Evolutionary conservation across 495 filamentous ascomycete species (phyloP).

Genomic region (Talaromyces nanjingensis): DNA sequence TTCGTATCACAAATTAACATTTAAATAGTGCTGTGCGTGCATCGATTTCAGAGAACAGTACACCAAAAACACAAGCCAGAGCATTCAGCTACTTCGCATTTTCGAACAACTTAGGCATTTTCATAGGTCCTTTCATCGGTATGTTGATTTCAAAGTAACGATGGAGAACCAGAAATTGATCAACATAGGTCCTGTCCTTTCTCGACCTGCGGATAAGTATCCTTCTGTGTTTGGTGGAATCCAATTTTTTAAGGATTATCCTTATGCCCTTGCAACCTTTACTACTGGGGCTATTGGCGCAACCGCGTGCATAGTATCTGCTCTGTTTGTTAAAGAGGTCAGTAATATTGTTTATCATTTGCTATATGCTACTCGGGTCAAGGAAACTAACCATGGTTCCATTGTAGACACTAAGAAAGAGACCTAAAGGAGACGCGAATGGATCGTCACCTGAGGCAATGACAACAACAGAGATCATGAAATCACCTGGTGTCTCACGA

Average conservation of each 20-base stretch:
- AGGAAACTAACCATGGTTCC: background rate
- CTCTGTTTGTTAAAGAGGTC: slow-evolving; percentile 52
- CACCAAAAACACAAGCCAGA: slow-evolving; percentile 54
- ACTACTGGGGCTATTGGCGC: slow-evolving; percentile 42
- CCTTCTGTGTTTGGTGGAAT: slow-evolving; percentile 45
- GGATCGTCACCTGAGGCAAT: slow-evolving; percentile 17
- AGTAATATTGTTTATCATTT: slow-evolving; percentile 13
- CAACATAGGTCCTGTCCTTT: slow-evolving; percentile 44
- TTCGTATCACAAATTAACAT: background rate
- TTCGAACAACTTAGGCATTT: slow-evolving; percentile 59
- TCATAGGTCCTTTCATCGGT: slow-evolving; percentile 57
- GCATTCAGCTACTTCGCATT: slow-evolving; percentile 71
- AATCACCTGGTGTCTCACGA: slow-evolving; percentile 49
- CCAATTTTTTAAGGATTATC: slow-evolving; percentile 52
- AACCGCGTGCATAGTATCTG: slow-evolving; percentile 38
- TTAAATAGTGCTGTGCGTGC: slow-evolving; percentile 48
- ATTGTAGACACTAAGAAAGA: background rate
- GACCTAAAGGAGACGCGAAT: background rate
- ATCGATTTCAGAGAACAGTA: slow-evolving; percentile 66
- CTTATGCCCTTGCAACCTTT: slow-evolving; percentile 57
- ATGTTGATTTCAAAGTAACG: background rate
- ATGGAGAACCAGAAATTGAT: background rate
- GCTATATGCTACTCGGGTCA: background rate
- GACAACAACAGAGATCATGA: slow-evolving; percentile 49
- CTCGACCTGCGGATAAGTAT: slow-evolving; percentile 53